Evolutionary conservation across 257 asterid genomes (phyloP).

Genomic region (Fraxinus cuspidata): DNA sequence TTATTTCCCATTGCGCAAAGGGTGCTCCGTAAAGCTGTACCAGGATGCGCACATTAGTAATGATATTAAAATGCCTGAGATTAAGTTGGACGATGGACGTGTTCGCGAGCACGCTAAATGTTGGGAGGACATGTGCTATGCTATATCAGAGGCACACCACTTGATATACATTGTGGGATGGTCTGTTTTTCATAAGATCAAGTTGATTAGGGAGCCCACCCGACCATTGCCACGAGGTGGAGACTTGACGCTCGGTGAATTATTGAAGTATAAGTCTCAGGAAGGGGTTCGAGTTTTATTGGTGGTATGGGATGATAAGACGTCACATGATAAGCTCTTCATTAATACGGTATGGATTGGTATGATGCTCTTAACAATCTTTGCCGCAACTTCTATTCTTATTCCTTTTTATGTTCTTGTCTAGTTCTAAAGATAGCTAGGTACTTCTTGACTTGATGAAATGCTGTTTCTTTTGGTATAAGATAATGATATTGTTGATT

Average conservation of each 20-base stretch:
- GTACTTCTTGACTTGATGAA: slow-evolving; percentile 1
- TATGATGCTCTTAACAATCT: not conserved
- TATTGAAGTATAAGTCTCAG: slow-evolving; percentile 84
- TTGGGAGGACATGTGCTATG: slow-evolving; percentile 91
- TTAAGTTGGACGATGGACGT: slow-evolving; percentile 59
- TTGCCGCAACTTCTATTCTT: not conserved
- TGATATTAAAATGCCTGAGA: slow-evolving; percentile 45
- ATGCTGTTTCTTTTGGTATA: not conserved
- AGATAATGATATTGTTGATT: not conserved
- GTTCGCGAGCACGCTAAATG: slow-evolving; percentile 50
- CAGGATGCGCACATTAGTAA: slow-evolving; percentile 76
- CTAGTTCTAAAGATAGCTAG: not conserved
- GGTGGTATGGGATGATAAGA: slow-evolving; percentile 92
- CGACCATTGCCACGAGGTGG: slow-evolving; percentile 82
- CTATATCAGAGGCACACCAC: slow-evolving; percentile 88
- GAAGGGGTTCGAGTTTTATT: slow-evolving; percentile 95
- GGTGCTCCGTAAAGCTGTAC: slow-evolving; percentile 66
- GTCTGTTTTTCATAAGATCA: slow-evolving; percentile 79
- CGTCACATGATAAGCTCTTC: slow-evolving; percentile 70
- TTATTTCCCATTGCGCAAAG: slow-evolving; percentile 80
- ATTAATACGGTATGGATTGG: slow-evolving; percentile 63
- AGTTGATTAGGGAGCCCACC: slow-evolving; percentile 75
- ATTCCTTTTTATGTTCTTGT: not conserved
- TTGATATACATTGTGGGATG: slow-evolving; percentile 87
- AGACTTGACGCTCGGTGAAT: slow-evolving; percentile 81